Percentiles rank a stretch among this genome's conserved stretches.
Conservation (phyloP, 2,329 filamentous ascomycete genomes). For the Metarhizium brunneum region DNA sequence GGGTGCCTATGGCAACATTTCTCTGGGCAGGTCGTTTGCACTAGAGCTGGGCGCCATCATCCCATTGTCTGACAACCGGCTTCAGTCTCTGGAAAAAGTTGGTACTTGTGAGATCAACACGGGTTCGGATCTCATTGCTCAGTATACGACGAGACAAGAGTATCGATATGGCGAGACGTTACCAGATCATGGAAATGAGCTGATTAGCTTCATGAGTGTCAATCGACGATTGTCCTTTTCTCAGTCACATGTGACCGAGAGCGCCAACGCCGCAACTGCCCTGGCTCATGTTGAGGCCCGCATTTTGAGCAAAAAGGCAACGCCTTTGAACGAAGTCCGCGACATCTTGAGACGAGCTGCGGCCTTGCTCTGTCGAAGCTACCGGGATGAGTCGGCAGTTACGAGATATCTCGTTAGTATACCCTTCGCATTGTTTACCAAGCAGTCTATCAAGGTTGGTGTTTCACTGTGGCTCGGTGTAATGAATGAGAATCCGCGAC, state of each 20-base stretch:
- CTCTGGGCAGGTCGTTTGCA: constrained; percentile 87
- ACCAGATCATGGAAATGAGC: constrained; percentile 58
- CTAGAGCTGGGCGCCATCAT: constrained; percentile 85
- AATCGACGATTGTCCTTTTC: constrained; percentile 43
- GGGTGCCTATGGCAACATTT: constrained; percentile 82
- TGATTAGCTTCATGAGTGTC: constrained; percentile 51
- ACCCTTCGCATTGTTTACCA: constrained; percentile 87
- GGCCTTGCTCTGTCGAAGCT: constrained; percentile 71
- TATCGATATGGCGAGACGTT: constrained; percentile 79
- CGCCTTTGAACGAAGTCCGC: constrained; percentile 65
- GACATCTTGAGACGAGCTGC: constrained; percentile 79
- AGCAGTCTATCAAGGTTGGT: constrained; percentile 90
- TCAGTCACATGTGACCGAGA: constrained; percentile 42
- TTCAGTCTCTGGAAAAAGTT: constrained; percentile 71
- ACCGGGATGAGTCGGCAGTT: constrained; percentile 66
- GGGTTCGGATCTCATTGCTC: constrained; percentile 89
- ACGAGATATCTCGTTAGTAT: constrained; percentile 84
- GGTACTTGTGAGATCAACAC: constrained; percentile 74
- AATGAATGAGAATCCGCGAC: constrained; percentile 86
- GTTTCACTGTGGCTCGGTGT: constrained; percentile 95
- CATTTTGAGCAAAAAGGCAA: constrained; percentile 57
- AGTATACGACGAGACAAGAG: constrained; percentile 94
- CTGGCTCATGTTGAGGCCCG: constrained; percentile 66
- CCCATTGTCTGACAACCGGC: constrained; percentile 74
- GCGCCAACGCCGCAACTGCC: constrained; percentile 51